Evolutionary conservation across 2,329 filamentous ascomycete genomes (phyloP).

Genomic region (Phaeosphaeriaceae sp.): DNA sequence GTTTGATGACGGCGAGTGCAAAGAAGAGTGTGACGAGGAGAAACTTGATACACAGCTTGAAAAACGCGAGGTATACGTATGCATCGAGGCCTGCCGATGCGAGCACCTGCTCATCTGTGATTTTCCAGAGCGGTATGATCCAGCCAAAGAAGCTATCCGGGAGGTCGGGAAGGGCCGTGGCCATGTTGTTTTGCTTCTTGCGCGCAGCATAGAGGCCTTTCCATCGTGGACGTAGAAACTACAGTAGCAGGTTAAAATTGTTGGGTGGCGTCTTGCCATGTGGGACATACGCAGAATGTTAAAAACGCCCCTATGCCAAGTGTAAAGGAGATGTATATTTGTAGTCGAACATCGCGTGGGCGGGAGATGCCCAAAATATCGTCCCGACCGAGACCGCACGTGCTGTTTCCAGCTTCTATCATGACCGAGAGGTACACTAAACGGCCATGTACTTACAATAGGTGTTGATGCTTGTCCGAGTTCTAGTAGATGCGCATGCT

Average conservation of each 20-base stretch:
- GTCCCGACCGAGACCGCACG: conserved; percentile 20
- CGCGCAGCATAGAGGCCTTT: conserved; percentile 87
- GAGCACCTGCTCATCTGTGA: conserved; percentile 88
- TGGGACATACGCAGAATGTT: conserved; percentile 71
- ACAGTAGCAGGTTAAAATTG: conserved; percentile 31
- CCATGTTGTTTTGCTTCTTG: conserved; percentile 74
- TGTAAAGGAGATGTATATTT: conserved; percentile 73
- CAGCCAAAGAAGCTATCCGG: conserved; percentile 89
- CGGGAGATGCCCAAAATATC: conserved; percentile 44
- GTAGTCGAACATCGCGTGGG: conserved; percentile 59
- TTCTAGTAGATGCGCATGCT: too few relatives aligned
- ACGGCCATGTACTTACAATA: conserved; percentile 12
- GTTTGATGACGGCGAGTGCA: conserved; percentile 78
- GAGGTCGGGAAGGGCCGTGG: conserved; percentile 73
- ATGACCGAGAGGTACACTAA: conserved; percentile 21
- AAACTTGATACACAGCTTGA: conserved; percentile 91
- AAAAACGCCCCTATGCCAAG: conserved; percentile 75
- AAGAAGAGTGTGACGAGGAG: conserved; percentile 82
- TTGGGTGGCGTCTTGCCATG: conserved; percentile 1
- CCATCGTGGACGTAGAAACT: conserved; percentile 91
- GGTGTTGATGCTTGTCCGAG: too few relatives aligned
- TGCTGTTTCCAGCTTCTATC: conserved; percentile 22
- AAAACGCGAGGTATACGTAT: conserved; percentile 95
- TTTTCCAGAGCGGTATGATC: conserved; percentile 83
- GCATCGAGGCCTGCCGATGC: conserved; percentile 92